These are phyloP conservation scores for Lodderomyces parapsilosis DNA, from an alignment of 1,139 yeast species.

Conservation along the genomic window DNA sequence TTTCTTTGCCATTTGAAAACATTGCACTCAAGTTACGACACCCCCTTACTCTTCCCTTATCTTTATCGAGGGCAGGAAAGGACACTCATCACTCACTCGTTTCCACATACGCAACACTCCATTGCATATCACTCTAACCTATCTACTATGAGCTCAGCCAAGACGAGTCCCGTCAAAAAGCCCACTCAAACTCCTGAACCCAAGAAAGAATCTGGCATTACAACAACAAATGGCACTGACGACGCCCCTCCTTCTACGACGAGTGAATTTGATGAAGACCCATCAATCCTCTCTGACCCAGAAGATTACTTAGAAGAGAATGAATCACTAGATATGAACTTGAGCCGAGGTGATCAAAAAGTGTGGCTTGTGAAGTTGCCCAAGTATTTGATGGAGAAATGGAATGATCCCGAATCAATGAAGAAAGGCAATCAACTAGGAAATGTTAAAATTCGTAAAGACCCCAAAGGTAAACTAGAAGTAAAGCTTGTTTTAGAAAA, in stretches of 20 bases:
- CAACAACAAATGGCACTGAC: conserved; percentile 3
- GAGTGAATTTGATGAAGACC: conserved; percentile 27
- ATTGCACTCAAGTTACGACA: background rate
- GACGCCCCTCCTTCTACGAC: conserved; percentile 11
- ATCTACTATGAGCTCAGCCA: conserved; percentile 14
- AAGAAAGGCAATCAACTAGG: conserved; percentile 78
- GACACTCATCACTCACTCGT: background rate
- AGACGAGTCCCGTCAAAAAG: conserved; percentile 19
- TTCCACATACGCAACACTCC: background rate
- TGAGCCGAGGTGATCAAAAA: conserved; percentile 55
- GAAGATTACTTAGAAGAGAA: conserved; percentile 50
- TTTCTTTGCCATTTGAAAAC: background rate
- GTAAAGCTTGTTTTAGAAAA: conserved; percentile 60
- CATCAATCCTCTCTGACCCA: conserved; percentile 42
- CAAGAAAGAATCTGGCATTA: conserved; percentile 11
- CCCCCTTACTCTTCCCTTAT: background rate
- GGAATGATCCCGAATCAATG: conserved; percentile 65
- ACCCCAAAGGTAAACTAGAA: conserved; percentile 44
- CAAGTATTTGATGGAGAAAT: conserved; percentile 75
- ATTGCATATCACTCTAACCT: background rate
- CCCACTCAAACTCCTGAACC: conserved; percentile 8
- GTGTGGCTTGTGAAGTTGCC: conserved; percentile 94
- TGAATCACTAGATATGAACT: conserved; percentile 65
- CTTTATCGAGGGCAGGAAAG: background rate
- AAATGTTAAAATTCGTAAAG: conserved; percentile 64